phyloP scores from a whole-genome alignment of 2,329 filamentous ascomycete genomes.

The Periconia digitata region DNA sequence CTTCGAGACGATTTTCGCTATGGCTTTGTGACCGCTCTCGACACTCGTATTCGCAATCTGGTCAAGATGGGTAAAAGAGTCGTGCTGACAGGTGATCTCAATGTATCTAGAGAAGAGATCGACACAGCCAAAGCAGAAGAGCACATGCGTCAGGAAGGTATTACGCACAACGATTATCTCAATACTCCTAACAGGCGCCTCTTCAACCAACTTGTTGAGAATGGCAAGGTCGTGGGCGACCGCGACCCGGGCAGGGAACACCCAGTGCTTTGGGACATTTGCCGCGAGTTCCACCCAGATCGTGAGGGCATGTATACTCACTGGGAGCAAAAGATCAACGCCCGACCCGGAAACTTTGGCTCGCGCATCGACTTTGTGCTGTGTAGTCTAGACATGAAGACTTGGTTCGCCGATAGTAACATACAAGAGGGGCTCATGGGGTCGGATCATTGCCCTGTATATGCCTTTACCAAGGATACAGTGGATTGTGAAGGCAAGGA shows the following conservation, averaged over 20 bases:
- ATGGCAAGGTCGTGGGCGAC: constrained; percentile 66
- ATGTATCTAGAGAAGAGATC: constrained; percentile 69
- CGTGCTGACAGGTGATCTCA: constrained; percentile 84
- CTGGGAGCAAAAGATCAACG: constrained; percentile 93
- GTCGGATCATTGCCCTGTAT: constrained; percentile 96
- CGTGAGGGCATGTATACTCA: constrained; percentile 93
- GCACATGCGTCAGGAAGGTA: constrained; percentile 67
- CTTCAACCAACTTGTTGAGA: constrained; percentile 82
- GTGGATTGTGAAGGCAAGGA: constrained; percentile 56
- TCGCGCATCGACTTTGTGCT: constrained; percentile 92
- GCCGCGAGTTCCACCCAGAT: constrained; percentile 76
- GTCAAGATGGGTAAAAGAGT: constrained; percentile 79
- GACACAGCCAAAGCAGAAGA: constrained; percentile 78
- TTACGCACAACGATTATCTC: constrained; percentile 72
- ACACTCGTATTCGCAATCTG: constrained; percentile 83
- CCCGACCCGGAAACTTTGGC: constrained; percentile 92
- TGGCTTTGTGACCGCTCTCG: constrained; percentile 77
- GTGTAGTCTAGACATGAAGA: constrained; percentile 74
- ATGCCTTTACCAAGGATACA: constrained; percentile 68
- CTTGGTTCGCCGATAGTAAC: constrained; percentile 78
- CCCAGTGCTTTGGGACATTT: constrained; percentile 80
- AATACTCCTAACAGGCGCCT: constrained; percentile 71
- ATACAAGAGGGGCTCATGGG: constrained; percentile 94
- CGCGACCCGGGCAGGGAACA: constrained; percentile 69
- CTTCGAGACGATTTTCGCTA: constrained; percentile 79